phyloP scores from a whole-genome alignment of 805 yeast genomes.

The Yarrowia divulgata region DNA sequence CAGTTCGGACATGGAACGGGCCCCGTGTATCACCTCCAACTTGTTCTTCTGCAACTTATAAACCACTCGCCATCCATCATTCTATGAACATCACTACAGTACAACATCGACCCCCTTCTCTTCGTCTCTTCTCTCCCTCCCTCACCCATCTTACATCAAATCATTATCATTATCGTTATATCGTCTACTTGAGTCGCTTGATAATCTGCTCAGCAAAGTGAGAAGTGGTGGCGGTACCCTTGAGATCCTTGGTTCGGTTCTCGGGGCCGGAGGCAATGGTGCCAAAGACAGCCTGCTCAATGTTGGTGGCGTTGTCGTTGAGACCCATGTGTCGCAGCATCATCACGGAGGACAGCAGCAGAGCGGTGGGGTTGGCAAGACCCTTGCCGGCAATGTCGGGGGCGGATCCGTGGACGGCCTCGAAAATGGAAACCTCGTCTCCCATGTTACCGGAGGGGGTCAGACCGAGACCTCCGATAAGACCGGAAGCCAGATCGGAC shows the following conservation, averaged over 20 bases:
- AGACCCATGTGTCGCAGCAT: conserved; percentile 99
- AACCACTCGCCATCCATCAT: neutral
- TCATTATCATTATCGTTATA: conserved; percentile 39
- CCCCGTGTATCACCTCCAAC: neutral
- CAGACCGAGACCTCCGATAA: conserved; percentile 98
- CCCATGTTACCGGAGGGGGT: conserved; percentile 99
- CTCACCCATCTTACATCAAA: conserved; percentile 12
- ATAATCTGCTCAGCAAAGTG: conserved; percentile 94
- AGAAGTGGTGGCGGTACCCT: conserved; percentile 87
- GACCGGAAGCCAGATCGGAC: conserved; percentile 97
- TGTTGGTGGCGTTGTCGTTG: conserved; percentile 77
- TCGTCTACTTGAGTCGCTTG: conserved; percentile 57
- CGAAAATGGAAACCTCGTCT: conserved; percentile 95
- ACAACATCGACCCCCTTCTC: neutral
- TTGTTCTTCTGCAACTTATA: neutral
- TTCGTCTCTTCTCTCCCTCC: neutral
- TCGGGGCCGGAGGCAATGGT: conserved; percentile 96
- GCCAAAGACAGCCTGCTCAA: conserved; percentile 81
- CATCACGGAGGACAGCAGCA: conserved; percentile 94
- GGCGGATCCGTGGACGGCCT: conserved; percentile 99
- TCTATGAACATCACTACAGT: neutral
- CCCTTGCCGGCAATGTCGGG: conserved; percentile 99
- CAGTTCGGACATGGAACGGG: neutral
- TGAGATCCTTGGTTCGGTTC: conserved; percentile 95
- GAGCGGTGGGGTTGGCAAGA: conserved; percentile 98